Evolutionary conservation across 768 basidiomycete species (phyloP).

Genomic region (Pleurotus salmoneostramineus): DNA sequence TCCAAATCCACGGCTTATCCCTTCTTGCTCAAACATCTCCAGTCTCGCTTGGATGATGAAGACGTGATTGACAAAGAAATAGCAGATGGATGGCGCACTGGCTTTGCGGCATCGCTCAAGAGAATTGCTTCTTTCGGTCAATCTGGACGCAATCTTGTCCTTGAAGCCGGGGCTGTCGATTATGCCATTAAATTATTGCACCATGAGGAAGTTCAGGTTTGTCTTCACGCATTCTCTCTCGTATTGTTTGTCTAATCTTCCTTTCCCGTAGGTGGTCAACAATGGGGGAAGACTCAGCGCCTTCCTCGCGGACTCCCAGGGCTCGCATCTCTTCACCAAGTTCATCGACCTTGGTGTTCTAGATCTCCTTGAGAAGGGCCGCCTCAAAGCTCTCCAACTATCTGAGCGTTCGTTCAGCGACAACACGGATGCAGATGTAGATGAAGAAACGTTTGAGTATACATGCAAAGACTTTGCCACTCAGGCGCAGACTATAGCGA

Average conservation of each 20-base stretch:
- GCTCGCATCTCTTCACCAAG: background rate
- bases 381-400: background rate
- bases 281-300: background rate
- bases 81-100: constrained; percentile 10
- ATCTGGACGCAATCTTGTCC: constrained; percentile 1
- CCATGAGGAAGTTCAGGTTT: constrained; percentile 13
- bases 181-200: constrained; percentile 14
- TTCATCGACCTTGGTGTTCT: background rate
- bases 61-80: constrained; percentile 12
- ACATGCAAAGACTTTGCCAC: background rate
- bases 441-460: constrained; percentile 1
- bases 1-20: background rate
- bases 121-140: constrained; percentile 8
- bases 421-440: background rate
- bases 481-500: background rate
- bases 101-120: constrained; percentile 15
- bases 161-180: constrained; percentile 15
- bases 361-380: background rate
- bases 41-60: constrained; percentile 8
- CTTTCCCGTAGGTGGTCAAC: background rate
- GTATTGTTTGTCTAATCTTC: background rate
- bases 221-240: background rate
- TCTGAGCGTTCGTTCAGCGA: background rate
- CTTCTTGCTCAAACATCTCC: constrained; percentile 5
- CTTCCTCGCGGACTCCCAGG: background rate